Conservation (phyloP, 192 early-diverging fungal species). For the Globomyces pollinis-pini region DNA sequence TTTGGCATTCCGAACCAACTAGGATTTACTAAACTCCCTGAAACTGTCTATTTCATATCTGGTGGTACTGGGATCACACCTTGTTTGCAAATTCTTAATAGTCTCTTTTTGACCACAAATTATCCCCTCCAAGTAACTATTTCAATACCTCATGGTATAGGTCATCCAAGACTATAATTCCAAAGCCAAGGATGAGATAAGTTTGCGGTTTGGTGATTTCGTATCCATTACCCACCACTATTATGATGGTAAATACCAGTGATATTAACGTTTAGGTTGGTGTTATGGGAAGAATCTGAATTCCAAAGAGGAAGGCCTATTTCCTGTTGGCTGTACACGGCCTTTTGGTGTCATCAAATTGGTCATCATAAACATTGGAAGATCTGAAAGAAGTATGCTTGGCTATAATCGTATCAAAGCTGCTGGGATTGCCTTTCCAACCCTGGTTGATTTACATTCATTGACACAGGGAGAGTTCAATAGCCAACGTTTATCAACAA, state of each 20-base stretch:
- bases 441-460: no score
- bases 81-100: constrained; percentile 24
- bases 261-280: constrained; percentile 7
- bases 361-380: constrained; percentile 9
- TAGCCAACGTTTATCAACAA: no score
- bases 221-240: not conserved
- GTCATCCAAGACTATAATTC: not conserved
- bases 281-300: not conserved
- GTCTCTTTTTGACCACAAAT: constrained; percentile 23
- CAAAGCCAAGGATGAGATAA: not conserved
- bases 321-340: constrained; percentile 11
- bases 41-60: constrained; percentile 23
- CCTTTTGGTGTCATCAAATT: not conserved
- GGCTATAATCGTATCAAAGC: no score
- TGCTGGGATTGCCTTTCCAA: no score
- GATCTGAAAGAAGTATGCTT: no score
- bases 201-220: not conserved
- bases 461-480: no score
- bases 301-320: not conserved
- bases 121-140: constrained; percentile 11
- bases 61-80: constrained; percentile 32
- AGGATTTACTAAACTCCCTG: not conserved
- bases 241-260: constrained; percentile 1
- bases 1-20: constrained; percentile 14
- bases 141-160: no score